phyloP scores from a whole-genome alignment of 345 rosid genomes.

The Garcia nutans region DNA sequence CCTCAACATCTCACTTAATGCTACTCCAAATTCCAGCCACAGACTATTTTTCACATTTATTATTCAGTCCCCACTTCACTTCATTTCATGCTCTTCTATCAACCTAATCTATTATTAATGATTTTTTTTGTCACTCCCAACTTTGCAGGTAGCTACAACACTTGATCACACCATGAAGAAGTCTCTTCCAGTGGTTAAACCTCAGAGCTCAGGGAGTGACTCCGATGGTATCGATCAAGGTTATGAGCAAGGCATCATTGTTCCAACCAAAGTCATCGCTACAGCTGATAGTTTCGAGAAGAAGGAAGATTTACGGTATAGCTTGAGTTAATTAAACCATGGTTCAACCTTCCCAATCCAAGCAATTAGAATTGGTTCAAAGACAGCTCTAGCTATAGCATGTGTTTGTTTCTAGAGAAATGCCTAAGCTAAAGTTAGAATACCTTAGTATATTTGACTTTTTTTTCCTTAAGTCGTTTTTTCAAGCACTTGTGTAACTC shows the following conservation, averaged over 20 bases:
- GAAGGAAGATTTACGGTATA: slow-evolving; percentile 63
- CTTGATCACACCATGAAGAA: slow-evolving; percentile 26
- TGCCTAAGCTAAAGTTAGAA: slow-evolving; percentile 2
- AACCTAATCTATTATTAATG: background rate
- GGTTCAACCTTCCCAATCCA: background rate
- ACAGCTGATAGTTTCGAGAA: slow-evolving; percentile 46
- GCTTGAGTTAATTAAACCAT: background rate
- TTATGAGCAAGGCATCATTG: slow-evolving; percentile 42
- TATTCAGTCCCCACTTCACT: slow-evolving; percentile 23
- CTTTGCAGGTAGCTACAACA: background rate
- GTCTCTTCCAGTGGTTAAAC: slow-evolving; percentile 21
- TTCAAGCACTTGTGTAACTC: background rate
- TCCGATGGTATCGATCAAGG: slow-evolving; percentile 29
- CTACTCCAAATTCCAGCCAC: slow-evolving; percentile 39
- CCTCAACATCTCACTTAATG: slow-evolving; percentile 18
- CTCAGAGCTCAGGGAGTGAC: slow-evolving; percentile 37
- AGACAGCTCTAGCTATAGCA: background rate
- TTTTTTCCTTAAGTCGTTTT: background rate
- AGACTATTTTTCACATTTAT: slow-evolving; percentile 51
- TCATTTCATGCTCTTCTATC: background rate
- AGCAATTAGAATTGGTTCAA: background rate
- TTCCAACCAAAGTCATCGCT: slow-evolving; percentile 45
- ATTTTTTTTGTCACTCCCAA: background rate
- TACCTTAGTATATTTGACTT: background rate
- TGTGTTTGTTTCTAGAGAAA: slow-evolving; percentile 3